These are phyloP conservation scores for Neofusicoccum sp. DNA, from an alignment of 2,329 filamentous ascomycete genomes.

Conservation along the genomic window DNA sequence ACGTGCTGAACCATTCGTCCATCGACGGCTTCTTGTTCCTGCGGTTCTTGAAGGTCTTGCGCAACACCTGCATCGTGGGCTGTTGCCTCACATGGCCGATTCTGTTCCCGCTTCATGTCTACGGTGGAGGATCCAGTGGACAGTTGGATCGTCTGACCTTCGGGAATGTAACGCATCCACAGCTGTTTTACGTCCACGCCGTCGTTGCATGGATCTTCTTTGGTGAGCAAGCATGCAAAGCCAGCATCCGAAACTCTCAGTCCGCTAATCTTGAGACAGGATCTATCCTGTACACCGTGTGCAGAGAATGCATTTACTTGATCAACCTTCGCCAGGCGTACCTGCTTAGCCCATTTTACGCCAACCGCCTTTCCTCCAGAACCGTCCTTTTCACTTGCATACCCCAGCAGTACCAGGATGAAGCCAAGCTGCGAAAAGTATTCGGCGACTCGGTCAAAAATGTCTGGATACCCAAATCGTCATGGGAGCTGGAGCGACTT, in stretches of 20 bases:
- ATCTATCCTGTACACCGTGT: conserved; percentile 86
- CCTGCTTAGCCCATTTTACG: conserved; percentile 79
- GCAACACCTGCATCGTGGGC: conserved; percentile 80
- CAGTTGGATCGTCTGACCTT: conserved; percentile 81
- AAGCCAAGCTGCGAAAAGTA: conserved; percentile 16
- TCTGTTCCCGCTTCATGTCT: conserved; percentile 84
- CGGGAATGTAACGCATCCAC: conserved; percentile 68
- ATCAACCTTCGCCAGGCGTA: conserved; percentile 93
- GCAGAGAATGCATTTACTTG: conserved; percentile 86
- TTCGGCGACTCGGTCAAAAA: conserved; percentile 8
- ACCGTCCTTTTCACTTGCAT: conserved; percentile 72
- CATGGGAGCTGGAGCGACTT: conserved; percentile 10
- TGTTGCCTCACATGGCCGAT: conserved; percentile 85
- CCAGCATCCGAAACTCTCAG: background rate
- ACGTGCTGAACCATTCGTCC: conserved; percentile 85
- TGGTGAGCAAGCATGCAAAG: conserved; percentile 41
- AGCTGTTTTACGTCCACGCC: conserved; percentile 78
- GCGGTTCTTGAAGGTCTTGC: conserved; percentile 79
- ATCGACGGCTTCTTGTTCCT: conserved; percentile 90
- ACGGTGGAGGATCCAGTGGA: conserved; percentile 65
- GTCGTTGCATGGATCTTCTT: conserved; percentile 81
- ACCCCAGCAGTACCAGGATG: conserved; percentile 3
- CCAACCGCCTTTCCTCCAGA: conserved; percentile 82
- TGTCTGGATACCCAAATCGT: conserved; percentile 11
- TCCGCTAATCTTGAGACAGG: conserved; percentile 34